Evolutionary conservation across 495 filamentous ascomycete genomes (phyloP), one percentile per base, ranked within the genome.

Genomic region (Mytilinidion resinicola): DNA sequence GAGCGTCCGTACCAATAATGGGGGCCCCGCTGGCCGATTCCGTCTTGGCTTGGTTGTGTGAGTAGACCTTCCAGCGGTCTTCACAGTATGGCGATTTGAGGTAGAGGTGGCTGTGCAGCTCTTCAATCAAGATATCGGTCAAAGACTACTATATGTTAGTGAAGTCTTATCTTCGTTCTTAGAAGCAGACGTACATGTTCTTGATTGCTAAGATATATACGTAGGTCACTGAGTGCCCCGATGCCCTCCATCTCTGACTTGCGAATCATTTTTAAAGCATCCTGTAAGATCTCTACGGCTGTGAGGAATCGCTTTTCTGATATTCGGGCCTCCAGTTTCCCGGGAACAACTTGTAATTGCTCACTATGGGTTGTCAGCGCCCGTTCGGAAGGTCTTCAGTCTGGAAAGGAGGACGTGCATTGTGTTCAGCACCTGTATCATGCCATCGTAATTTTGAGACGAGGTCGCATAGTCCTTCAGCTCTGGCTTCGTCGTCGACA

Each of bases 71-170:
- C 93, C 93, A 99, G 49, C 93, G 77, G 70, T 95, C 88, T 59
- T 95, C 88, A 71, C 91, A 96, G 66, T 97, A 97, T 0, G 90
- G 91, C 10, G 91, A 96, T 64, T 96, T 97, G 11, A 99, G 80
- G 65, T 97, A 99, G 3, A 99, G 78, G 74, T 99, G 93, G 66
- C 92, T 95, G 68, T 97, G 95, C 43, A 99, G 76, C 70, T 99
- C 93, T 72, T 99, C 93, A 47, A 96, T 84, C 65, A 99, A 66
- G 42, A 96, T 96, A 70, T 99, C 93, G 57, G 90, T 92, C 55
- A 99, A 74, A 4, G 88, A 88, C 70, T 77, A 58, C 15, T 25
- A 30, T 14, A 20, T 6, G 15, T 49, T 7, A 21, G 21, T 14
- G 21, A 49, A 4, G 39, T 8, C 3, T 8, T 46, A 7, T 25